Evolutionary conservation across 805 yeast species (phyloP), one percentile per base, ranked within the genome.

Genomic region (Pichia gijzeniarum): DNA sequence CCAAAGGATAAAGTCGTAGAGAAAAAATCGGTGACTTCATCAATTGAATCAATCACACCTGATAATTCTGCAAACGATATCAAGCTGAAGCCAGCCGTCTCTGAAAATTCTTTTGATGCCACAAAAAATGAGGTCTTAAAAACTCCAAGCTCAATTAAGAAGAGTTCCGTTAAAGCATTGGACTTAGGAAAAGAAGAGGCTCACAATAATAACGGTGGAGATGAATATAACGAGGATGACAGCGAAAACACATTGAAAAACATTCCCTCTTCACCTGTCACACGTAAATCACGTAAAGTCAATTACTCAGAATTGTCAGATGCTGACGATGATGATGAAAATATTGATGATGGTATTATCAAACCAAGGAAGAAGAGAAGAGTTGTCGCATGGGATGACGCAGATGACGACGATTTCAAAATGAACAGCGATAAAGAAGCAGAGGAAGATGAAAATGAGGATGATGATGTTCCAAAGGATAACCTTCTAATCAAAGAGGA

Each of bases 11-110:
- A 25, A 22, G 31, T 32, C 14, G 16, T 12, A 16, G 41, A 31
- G 22, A 22, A 21, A 17, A 16, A 9, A 17, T 12, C 43, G 14
- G 25, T 19, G 20, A 17, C 40, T 18, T 28, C 33, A 18, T 18
- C 35, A 9, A 32, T 48, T 3, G 55, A 51, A 14, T 38, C 54
- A 4, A 49, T 55, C 10, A 59, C 64, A 17, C 65, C 65, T 9
- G 53, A 48, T 12, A 58, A 54, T 36, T 56, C 63, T 5, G 53
- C 57, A 10, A 14, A 34, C 27, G 49, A 48, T 10, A 48, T 49
- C 17, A 12, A 27, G 19, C 12, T 41, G 38, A 12, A 48, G 49
- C 3, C 17, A 14, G 16, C 7, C 17, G 6, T 25, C 28, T 7
- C 28, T 10, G 10, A 25, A 6, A 6, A 25, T 7, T 12, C 35